phyloP scores from a whole-genome alignment of 768 basidiomycete genomes.

The Scleroderma citrinum region DNA sequence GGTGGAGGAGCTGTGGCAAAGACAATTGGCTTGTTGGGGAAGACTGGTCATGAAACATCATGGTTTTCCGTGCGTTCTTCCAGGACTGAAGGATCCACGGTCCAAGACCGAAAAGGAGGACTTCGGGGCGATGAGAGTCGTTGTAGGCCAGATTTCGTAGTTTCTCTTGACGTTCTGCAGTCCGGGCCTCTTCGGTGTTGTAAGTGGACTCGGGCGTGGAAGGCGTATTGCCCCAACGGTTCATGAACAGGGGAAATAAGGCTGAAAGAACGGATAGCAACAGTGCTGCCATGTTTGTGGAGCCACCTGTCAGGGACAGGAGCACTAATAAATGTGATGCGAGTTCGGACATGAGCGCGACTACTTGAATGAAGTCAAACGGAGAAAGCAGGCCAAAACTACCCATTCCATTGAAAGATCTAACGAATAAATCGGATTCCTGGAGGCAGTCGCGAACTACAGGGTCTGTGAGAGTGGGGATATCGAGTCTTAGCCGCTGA shows the following conservation, averaged over 20 bases:
- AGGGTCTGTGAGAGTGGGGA: conserved; percentile 74
- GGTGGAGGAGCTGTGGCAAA: conserved; percentile 42
- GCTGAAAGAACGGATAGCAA: conserved; percentile 57
- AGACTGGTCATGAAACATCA: conserved; percentile 50
- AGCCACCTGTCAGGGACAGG: conserved; percentile 51
- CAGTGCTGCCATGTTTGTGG: conserved; percentile 50
- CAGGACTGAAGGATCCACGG: conserved; percentile 82
- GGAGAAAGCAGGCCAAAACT: conserved; percentile 78
- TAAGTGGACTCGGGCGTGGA: conserved; percentile 40
- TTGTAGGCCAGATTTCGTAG: conserved; percentile 72
- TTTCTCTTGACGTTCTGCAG: conserved; percentile 66
- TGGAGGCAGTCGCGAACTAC: conserved; percentile 71
- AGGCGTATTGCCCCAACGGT: conserved; percentile 40
- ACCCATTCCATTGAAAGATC: conserved; percentile 68
- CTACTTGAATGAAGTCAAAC: conserved; percentile 68
- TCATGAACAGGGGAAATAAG: conserved; percentile 52
- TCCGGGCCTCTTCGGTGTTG: conserved; percentile 52
- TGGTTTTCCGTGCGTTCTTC: conserved; percentile 56
- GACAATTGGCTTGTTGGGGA: conserved; percentile 33
- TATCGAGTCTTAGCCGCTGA: conserved; percentile 69
- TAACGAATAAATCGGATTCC: conserved; percentile 79
- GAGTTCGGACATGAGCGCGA: conserved; percentile 67
- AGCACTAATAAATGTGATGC: conserved; percentile 67
- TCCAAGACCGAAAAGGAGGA: conserved; percentile 75
- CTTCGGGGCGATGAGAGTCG: conserved; percentile 72